Conservation (phyloP, 371 early-diverging fungal genomes). For the Dinochytrium kinnereticum region DNA sequence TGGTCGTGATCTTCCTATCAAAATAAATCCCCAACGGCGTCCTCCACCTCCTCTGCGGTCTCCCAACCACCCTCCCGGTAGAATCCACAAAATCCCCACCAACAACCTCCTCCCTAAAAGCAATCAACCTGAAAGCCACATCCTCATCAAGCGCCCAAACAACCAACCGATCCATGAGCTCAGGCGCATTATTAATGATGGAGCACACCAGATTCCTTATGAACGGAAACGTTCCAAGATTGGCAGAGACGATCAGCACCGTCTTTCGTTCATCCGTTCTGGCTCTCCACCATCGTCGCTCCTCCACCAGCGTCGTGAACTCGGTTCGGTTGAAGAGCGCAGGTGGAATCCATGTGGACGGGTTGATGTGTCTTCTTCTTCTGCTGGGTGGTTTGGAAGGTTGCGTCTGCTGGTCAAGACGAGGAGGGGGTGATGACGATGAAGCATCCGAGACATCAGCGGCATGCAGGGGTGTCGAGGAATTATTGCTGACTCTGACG, state of each 20-base stretch:
- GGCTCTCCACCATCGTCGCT: neutral
- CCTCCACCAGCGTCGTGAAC: neutral
- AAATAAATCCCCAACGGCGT: neutral
- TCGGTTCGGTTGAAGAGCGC: slow-evolving; percentile 5
- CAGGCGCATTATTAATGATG: neutral
- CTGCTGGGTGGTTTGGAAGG: too few relatives aligned
- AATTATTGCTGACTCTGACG: too few relatives aligned
- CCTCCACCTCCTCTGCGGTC: slow-evolving; percentile 1
- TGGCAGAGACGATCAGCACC: neutral
- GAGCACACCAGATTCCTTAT: neutral
- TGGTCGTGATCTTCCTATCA: slow-evolving; percentile 8
- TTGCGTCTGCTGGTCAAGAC: too few relatives aligned
- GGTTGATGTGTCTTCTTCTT: too few relatives aligned
- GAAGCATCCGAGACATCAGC: too few relatives aligned
- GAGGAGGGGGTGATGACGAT: too few relatives aligned
- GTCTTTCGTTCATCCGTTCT: neutral
- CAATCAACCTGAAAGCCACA: neutral
- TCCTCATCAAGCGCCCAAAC: slow-evolving; percentile 10
- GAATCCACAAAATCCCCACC: neutral
- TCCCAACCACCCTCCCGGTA: neutral
- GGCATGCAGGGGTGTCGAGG: too few relatives aligned
- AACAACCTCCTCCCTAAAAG: neutral
- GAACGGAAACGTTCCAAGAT: neutral
- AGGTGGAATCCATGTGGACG: neutral
- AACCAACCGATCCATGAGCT: neutral